These are phyloP conservation scores for Fistulifera pelliculosa DNA, from an alignment of 108 stramenopile genomes.

Conservation along the genomic window DNA sequence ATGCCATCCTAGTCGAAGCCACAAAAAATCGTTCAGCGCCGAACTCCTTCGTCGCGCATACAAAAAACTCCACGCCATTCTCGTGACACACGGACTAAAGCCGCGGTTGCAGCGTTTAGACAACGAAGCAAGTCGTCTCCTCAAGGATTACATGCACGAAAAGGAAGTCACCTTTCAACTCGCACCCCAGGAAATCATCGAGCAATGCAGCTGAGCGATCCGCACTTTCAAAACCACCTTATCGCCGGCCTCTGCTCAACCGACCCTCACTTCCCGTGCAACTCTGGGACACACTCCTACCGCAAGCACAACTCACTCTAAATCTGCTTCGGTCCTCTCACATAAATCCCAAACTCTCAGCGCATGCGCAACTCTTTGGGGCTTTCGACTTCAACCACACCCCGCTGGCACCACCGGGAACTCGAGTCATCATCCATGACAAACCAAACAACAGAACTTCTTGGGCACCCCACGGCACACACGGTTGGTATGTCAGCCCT, in stretches of 20 bases:
- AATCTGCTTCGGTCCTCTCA: slow-evolving; percentile 19
- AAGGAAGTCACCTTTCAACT: slow-evolving; percentile 25
- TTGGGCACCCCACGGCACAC: slow-evolving; percentile 21
- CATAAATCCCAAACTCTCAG: slow-evolving; percentile 14
- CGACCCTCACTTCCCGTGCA: slow-evolving; percentile 18
- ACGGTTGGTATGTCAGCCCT: slow-evolving; percentile 39
- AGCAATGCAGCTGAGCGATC: slow-evolving; percentile 42
- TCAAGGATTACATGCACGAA: slow-evolving; percentile 8
- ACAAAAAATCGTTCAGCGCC: slow-evolving; percentile 4
- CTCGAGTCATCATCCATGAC: slow-evolving; percentile 14
- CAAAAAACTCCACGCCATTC: not conserved
- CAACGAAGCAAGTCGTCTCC: slow-evolving; percentile 17
- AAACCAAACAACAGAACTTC: slow-evolving; percentile 22
- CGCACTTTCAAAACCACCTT: slow-evolving; percentile 36
- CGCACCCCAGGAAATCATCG: slow-evolving; percentile 25
- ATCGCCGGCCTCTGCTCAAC: slow-evolving; percentile 8
- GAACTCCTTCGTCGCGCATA: slow-evolving; percentile 4
- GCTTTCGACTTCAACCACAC: slow-evolving; percentile 17
- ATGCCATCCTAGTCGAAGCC: slow-evolving; percentile 28
- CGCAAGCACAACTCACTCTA: slow-evolving; percentile 24
- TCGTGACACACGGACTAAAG: not conserved
- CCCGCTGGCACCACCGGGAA: slow-evolving; percentile 17
- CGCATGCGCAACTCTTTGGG: slow-evolving; percentile 11
- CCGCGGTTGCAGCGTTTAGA: slow-evolving; percentile 13
- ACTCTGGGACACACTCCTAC: slow-evolving; percentile 20